A percentile compares a stretch with the other conserved stretches of the same genome.
phyloP scores from a whole-genome alignment of 2,329 filamentous ascomycete species.

The Ascocoryne sarcoides region DNA sequence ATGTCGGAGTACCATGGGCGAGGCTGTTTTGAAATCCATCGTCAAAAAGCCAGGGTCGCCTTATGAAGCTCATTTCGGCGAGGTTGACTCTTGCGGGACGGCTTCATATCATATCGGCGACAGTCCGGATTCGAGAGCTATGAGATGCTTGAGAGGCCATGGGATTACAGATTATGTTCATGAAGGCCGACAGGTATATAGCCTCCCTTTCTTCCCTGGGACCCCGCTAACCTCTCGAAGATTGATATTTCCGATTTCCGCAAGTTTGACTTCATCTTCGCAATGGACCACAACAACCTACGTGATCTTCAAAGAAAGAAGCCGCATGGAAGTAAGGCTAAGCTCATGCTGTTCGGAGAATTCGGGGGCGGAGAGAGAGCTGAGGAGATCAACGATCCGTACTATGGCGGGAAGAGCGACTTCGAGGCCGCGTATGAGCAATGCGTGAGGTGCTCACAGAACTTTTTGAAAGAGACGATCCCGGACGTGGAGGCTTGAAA shows the following conservation, averaged over 20 bases:
- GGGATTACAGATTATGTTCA: constrained; percentile 73
- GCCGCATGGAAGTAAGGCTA: constrained; percentile 47
- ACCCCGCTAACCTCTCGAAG: constrained; percentile 26
- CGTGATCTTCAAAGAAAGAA: constrained; percentile 53
- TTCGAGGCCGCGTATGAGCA: constrained; percentile 86
- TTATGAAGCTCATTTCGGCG: constrained; percentile 50
- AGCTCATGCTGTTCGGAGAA: constrained; percentile 78
- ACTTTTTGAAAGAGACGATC: constrained; percentile 31
- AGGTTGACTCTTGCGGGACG: constrained; percentile 85
- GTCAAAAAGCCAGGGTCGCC: constrained; percentile 51
- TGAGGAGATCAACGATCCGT: constrained; percentile 79
- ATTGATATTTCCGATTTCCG: constrained; percentile 62
- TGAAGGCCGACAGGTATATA: constrained; percentile 59
- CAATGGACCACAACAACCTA: constrained; percentile 85
- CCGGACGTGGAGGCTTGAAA: constrained; percentile 20
- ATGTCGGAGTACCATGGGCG: constrained; percentile 88
- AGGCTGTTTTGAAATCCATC: constrained; percentile 78
- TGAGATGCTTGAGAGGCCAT: constrained; percentile 65
- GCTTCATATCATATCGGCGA: constrained; percentile 74
- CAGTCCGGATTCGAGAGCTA: constrained; percentile 71
- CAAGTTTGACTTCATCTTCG: constrained; percentile 85
- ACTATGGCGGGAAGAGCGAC: constrained; percentile 77
- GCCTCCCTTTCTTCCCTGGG: too few relatives aligned
- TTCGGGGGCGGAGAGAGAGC: constrained; percentile 56
- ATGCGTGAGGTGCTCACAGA: constrained; percentile 64